A percentile compares a stretch with the other conserved stretches of the same genome.
Evolutionary conservation across 257 asterid species (phyloP).

Genomic region (Solanum boliviense): DNA sequence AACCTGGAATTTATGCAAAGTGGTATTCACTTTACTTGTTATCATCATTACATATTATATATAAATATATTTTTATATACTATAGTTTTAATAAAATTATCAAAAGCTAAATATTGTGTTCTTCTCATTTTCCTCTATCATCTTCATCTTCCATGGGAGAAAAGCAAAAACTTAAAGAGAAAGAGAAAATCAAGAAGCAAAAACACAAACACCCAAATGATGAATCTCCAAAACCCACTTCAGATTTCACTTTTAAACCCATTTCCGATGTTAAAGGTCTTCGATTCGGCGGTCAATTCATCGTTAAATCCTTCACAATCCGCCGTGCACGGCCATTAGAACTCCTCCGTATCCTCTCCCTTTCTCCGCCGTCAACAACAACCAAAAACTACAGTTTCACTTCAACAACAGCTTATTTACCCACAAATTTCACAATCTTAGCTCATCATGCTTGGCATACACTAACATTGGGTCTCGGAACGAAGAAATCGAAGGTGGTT

Average conservation of each 20-base stretch:
- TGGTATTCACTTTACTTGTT: not conserved
- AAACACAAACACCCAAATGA: conserved; percentile 75
- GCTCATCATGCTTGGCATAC: conserved; percentile 99
- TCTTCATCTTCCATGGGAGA: conserved; percentile 30
- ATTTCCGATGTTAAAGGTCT: conserved; percentile 73
- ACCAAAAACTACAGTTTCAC: conserved; percentile 17
- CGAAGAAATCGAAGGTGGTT: conserved; percentile 75
- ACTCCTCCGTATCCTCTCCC: conserved; percentile 68
- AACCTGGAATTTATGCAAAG: not conserved
- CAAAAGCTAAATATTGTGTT: not conserved
- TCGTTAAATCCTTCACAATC: conserved; percentile 84
- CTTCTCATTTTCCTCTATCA: not conserved
- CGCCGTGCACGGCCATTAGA: conserved; percentile 72
- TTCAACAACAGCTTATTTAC: conserved; percentile 72
- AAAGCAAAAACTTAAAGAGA: not conserved
- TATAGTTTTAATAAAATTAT: not conserved
- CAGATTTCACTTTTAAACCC: conserved; percentile 65
- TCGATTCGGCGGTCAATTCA: conserved; percentile 89
- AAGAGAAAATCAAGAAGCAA: conserved; percentile 44
- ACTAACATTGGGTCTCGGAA: conserved; percentile 80
- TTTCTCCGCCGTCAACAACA: conserved; percentile 18
- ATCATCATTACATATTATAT: not conserved
- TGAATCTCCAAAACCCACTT: conserved; percentile 34
- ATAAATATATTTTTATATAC: not conserved
- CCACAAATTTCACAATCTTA: conserved; percentile 90